phyloP scores from a whole-genome alignment of 805 yeast species.

The Debaryomyces hansenii region DNA sequence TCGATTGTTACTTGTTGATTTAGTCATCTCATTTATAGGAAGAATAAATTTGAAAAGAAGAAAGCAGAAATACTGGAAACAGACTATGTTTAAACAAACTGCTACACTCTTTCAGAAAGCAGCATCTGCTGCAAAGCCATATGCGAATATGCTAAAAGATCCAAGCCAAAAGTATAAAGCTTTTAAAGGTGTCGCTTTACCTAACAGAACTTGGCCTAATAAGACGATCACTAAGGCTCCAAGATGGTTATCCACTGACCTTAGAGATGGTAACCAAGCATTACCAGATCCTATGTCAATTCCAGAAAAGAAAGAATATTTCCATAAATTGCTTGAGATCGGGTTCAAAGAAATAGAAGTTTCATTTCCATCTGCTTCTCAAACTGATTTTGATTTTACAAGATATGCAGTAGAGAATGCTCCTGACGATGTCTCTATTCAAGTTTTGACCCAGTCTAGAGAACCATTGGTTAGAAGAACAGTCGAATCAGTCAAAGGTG shows the following conservation, averaged over 20 bases:
- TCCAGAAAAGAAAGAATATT: slow-evolving; percentile 70
- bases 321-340: slow-evolving; percentile 67
- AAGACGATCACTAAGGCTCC: slow-evolving; percentile 69
- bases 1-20: neutral
- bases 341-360: slow-evolving; percentile 85
- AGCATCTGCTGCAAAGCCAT: slow-evolving; percentile 17
- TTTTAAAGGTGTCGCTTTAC: slow-evolving; percentile 53
- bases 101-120: slow-evolving; percentile 24
- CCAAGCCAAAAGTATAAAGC: slow-evolving; percentile 65
- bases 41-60: neutral
- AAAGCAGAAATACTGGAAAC: neutral
- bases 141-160: slow-evolving; percentile 58
- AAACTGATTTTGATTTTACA: slow-evolving; percentile 80
- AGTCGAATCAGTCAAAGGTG: slow-evolving; percentile 71
- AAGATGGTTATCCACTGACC: slow-evolving; percentile 77
- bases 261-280: slow-evolving; percentile 81
- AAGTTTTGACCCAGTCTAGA: slow-evolving; percentile 75
- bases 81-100: slow-evolving; percentile 26
- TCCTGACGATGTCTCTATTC: slow-evolving; percentile 73
- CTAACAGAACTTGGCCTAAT: slow-evolving; percentile 72
- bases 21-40: neutral
- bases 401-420: slow-evolving; percentile 77
- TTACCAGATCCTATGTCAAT: slow-evolving; percentile 82
- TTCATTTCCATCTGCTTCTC: slow-evolving; percentile 79
- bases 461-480: slow-evolving; percentile 73